These are phyloP conservation scores for Leptodontidium sp. DNA, from an alignment of 2,329 filamentous ascomycete species.

Conservation along the genomic window DNA sequence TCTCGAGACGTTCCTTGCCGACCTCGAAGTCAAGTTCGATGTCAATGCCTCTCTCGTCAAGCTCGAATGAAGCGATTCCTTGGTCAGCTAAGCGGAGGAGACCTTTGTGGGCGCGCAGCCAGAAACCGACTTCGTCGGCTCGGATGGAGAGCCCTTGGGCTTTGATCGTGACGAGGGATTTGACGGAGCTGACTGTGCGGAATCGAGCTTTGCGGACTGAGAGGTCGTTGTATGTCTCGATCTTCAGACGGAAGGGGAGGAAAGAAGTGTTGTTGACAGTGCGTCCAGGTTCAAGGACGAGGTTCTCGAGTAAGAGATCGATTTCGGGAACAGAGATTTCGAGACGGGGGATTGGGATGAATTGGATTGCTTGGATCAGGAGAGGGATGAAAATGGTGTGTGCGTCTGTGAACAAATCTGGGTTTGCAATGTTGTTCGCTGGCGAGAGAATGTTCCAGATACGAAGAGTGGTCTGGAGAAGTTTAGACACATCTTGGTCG, in stretches of 20 bases:
- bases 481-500: conserved; percentile 75
- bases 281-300: conserved; percentile 86
- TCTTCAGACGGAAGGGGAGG: conserved; percentile 81
- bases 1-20: conserved; percentile 77
- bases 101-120: conserved; percentile 81
- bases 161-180: conserved; percentile 78
- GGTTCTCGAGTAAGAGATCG: conserved; percentile 87
- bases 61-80: conserved; percentile 83
- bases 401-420: conserved; percentile 76
- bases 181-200: conserved; percentile 68
- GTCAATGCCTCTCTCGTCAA: conserved; percentile 89
- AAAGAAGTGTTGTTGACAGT: conserved; percentile 90
- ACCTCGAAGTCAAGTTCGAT: conserved; percentile 87
- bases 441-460: conserved; percentile 77
- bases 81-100: conserved; percentile 79
- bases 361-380: conserved; percentile 79
- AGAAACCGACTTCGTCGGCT: conserved; percentile 89
- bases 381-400: conserved; percentile 84
- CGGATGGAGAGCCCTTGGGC: conserved; percentile 84
- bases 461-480: conserved; percentile 71
- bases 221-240: conserved; percentile 86
- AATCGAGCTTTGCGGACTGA: conserved; percentile 82
- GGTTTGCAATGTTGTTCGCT: conserved; percentile 68
- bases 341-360: conserved; percentile 88
- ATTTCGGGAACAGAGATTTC: conserved; percentile 85